phyloP scores from a whole-genome alignment of 176 grass and related monocot genomes.

The Carex kokanica region DNA sequence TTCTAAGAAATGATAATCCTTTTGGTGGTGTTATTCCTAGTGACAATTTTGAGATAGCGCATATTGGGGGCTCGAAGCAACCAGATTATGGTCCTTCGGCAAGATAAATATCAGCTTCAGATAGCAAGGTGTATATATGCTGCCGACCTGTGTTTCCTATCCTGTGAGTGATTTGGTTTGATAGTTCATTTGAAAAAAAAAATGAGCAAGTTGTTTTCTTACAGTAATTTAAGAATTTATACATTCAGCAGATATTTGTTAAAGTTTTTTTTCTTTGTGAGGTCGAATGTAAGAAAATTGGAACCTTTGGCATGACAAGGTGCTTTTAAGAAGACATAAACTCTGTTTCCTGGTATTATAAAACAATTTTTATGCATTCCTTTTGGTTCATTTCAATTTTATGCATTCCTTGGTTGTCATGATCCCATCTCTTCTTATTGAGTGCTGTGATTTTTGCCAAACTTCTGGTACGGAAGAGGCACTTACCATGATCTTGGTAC shows the following conservation, averaged over 20 bases:
- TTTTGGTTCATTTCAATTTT: not conserved
- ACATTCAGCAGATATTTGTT: not conserved
- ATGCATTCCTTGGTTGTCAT: too few species aligned
- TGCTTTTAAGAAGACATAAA: not conserved
- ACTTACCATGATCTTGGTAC: too few species aligned
- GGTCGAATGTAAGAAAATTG: not conserved
- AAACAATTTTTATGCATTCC: not conserved
- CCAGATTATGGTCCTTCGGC: not conserved
- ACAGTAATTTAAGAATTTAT: not conserved
- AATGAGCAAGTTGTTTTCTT: not conserved
- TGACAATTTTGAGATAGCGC: not conserved
- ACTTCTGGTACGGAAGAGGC: too few species aligned
- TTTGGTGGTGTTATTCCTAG: not conserved
- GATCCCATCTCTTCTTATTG: too few species aligned
- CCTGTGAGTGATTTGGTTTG: not conserved
- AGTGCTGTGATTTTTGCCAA: too few species aligned
- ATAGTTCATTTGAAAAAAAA: too few species aligned
- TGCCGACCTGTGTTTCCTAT: not conserved
- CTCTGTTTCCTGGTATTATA: not conserved
- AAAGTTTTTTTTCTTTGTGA: not conserved
- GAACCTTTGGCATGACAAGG: not conserved
- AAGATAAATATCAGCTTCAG: constrained; percentile 1
- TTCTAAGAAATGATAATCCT: too few species aligned
- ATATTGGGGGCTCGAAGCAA: not conserved
- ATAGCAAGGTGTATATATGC: not conserved